These are phyloP conservation scores for Pleurozium schreberi DNA, from an alignment of 225 moss, liverwort and hornwort species.

Conservation along the genomic window DNA sequence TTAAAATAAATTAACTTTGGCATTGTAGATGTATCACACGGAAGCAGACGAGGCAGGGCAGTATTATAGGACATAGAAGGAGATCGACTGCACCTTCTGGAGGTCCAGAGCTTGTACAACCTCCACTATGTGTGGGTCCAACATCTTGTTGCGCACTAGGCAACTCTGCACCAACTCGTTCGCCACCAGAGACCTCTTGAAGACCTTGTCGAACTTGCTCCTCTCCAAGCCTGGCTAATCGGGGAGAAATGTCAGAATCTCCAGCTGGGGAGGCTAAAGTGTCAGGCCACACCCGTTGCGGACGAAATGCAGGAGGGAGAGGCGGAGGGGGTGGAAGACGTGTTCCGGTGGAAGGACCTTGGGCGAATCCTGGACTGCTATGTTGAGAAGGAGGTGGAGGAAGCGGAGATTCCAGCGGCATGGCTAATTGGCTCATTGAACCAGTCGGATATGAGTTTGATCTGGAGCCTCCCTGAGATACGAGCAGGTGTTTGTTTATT, in stretches of 20 bases:
- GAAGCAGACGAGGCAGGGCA: background rate
- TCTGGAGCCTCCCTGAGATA: slow-evolving; percentile 13
- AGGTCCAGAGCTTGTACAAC: slow-evolving; percentile 24
- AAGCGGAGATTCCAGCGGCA: slow-evolving; percentile 23
- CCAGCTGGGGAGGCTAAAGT: slow-evolving; percentile 19
- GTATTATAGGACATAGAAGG: background rate
- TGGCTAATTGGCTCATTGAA: slow-evolving; percentile 1
- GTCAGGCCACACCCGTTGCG: slow-evolving; percentile 33
- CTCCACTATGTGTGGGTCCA: slow-evolving; percentile 29
- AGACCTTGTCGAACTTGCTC: slow-evolving; percentile 39
- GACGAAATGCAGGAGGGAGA: slow-evolving; percentile 46
- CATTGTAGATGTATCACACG: background rate
- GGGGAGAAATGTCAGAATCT: slow-evolving; percentile 32
- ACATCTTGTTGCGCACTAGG: slow-evolving; percentile 34
- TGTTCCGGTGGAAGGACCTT: slow-evolving; percentile 1
- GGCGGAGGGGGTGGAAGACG: slow-evolving; percentile 37
- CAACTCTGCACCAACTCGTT: slow-evolving; percentile 54
- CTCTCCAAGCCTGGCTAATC: slow-evolving; percentile 20
- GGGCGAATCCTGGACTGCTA: slow-evolving; percentile 26
- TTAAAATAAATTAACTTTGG: background rate
- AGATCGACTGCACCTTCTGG: slow-evolving; percentile 41
- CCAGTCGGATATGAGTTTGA: slow-evolving; percentile 13
- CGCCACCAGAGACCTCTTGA: slow-evolving; percentile 31
- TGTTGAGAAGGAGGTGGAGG: slow-evolving; percentile 9
- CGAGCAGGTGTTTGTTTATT: background rate